These are phyloP conservation scores for Suhomyces bolitotheri DNA, from an alignment of 1,139 yeast species.

Conservation along the genomic window DNA sequence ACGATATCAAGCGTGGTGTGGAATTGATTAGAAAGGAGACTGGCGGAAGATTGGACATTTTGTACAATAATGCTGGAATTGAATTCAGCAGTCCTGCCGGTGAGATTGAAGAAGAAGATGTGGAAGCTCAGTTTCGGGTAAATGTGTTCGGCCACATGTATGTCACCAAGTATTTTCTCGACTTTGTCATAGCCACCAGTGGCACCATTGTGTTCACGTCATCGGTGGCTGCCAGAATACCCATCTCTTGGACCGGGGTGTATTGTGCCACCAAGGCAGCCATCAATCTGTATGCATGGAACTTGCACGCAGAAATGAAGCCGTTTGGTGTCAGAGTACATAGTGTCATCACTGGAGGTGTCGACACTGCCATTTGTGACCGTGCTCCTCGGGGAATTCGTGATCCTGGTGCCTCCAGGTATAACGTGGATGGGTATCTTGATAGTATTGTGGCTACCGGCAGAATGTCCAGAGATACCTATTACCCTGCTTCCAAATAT, in stretches of 20 bases:
- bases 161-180: slow-evolving; percentile 35
- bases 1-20: slow-evolving; percentile 28
- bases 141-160: slow-evolving; percentile 42
- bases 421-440: slow-evolving; percentile 32
- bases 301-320: slow-evolving; percentile 25
- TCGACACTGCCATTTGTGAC: slow-evolving; percentile 38
- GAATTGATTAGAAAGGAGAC: slow-evolving; percentile 24
- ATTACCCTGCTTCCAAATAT: slow-evolving; percentile 27
- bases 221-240: slow-evolving; percentile 38
- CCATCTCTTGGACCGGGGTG: slow-evolving; percentile 36
- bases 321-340: slow-evolving; percentile 42
- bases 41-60: slow-evolving; percentile 31
- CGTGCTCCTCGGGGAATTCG: slow-evolving; percentile 3
- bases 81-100: slow-evolving; percentile 35
- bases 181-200: slow-evolving; percentile 32
- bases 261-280: slow-evolving; percentile 40
- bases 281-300: slow-evolving; percentile 29
- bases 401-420: slow-evolving; percentile 18
- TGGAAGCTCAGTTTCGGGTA: slow-evolving; percentile 30
- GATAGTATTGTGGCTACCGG: slow-evolving; percentile 27
- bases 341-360: slow-evolving; percentile 43
- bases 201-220: slow-evolving; percentile 41
- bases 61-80: slow-evolving; percentile 40
- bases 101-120: slow-evolving; percentile 29
- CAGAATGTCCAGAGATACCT: slow-evolving; percentile 30